Percentiles rank a stretch among this genome's conserved stretches.
phyloP scores from a whole-genome alignment of 441 rosid genomes.

The Kokia cookei region DNA sequence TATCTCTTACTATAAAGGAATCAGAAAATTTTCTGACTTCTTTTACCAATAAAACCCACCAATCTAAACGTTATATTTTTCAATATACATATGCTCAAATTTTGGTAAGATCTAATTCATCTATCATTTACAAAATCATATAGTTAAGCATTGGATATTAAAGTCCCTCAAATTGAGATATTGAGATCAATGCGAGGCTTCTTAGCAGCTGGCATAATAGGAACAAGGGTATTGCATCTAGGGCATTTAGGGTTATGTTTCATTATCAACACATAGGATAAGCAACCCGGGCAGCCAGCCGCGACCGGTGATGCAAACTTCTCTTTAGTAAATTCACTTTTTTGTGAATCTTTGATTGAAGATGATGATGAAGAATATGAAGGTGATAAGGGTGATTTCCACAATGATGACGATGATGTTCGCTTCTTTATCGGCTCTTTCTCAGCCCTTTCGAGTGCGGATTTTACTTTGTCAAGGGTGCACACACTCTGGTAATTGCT shows the following conservation, averaged over 20 bases:
- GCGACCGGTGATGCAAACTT: conserved; percentile 39
- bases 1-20: neutral
- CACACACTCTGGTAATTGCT: conserved; percentile 68
- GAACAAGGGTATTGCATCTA: conserved; percentile 61
- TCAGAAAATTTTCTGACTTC: neutral
- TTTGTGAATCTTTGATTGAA: conserved; percentile 20
- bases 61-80: neutral
- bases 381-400: conserved; percentile 30
- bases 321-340: conserved; percentile 21
- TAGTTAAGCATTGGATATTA: neutral
- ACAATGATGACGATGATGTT: conserved; percentile 12
- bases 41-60: neutral
- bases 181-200: conserved; percentile 85
- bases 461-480: conserved; percentile 80
- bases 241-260: conserved; percentile 71
- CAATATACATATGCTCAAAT: neutral
- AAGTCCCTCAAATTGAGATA: conserved; percentile 48
- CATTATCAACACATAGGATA: conserved; percentile 65
- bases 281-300: conserved; percentile 70
- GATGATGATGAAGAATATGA: conserved; percentile 38
- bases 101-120: neutral
- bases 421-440: conserved; percentile 43
- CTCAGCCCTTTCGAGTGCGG: conserved; percentile 63
- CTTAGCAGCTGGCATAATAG: conserved; percentile 39
- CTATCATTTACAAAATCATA: conserved; percentile 4